phyloP scores from a whole-genome alignment of 2,329 filamentous ascomycete species.

The Aspergillus sp. region DNA sequence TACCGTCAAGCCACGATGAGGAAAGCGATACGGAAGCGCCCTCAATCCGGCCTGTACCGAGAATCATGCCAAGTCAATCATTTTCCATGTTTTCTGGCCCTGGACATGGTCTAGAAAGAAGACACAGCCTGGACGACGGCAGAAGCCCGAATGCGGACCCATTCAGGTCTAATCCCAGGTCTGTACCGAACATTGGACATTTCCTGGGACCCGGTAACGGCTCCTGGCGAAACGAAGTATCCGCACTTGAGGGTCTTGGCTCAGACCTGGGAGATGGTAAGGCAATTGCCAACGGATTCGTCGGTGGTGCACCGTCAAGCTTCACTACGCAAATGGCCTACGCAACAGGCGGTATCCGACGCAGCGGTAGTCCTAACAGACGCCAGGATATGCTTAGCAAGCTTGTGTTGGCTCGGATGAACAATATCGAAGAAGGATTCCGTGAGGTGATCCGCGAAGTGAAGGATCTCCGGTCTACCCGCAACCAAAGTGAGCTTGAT shows the following conservation, averaged over 20 bases:
- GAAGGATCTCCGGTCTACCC: constrained; percentile 53
- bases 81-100: constrained; percentile 36
- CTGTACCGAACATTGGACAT: constrained; percentile 56
- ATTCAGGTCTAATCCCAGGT: constrained; percentile 54
- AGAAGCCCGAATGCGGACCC: constrained; percentile 60
- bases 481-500: constrained; percentile 29
- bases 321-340: constrained; percentile 80
- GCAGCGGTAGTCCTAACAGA: constrained; percentile 44
- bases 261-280: constrained; percentile 69
- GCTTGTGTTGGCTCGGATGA: constrained; percentile 85
- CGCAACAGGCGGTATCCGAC: constrained; percentile 62
- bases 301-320: constrained; percentile 67
- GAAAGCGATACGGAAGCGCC: constrained; percentile 28
- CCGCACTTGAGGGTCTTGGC: constrained; percentile 70
- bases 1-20: constrained; percentile 45
- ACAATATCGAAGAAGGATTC: constrained; percentile 87
- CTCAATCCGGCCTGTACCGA: constrained; percentile 22
- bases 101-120: constrained; percentile 45
- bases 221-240: constrained; percentile 52
- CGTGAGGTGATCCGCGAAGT: constrained; percentile 82
- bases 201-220: constrained; percentile 49
- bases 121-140: constrained; percentile 32
- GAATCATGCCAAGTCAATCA: constrained; percentile 32
- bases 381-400: constrained; percentile 73
- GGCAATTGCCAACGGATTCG: constrained; percentile 61